Evolutionary conservation across 495 filamentous ascomycete species (phyloP), one percentile per base, ranked within the genome.

Genomic region (Peziza echinospora): DNA sequence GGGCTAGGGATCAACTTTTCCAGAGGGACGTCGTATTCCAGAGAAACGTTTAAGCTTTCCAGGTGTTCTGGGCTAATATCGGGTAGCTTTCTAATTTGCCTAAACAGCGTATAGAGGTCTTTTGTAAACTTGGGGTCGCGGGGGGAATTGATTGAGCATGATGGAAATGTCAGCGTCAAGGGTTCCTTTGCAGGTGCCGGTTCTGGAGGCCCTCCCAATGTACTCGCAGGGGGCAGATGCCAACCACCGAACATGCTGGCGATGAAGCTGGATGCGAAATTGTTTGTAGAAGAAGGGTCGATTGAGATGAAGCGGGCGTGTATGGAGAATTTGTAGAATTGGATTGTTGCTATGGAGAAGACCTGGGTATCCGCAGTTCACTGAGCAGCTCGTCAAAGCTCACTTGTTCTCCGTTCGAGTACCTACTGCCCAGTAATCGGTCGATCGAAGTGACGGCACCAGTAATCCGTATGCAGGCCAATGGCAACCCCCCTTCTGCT

Each of bases 21-120:
- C 26, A 59, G 22, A 13, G 56, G 56, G n/a, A 59, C 47, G 49
- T 49, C 41, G 45, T 59, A 53, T 45, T 60, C 53, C 16, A 59
- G 52, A 8, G 49, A 57, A 46, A 59, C 45, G 17, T 57, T 57
- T 25, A 60, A 49, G 13, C 47, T 21, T 22, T 53, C 51, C 22
- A 60, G 50, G 42, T 60, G 57, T n/a, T 51, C 44, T 26, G 50
- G 41, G 7, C 50, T 59, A 22, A 55, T 53, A 42, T 60, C 57
- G 25, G 56, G 53, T 22, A 51, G 53, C 34, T 58, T 60, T 43
- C 49, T 52, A 21, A 59, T 56, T 17, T 11, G 19, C 19, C 3
- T 37, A 17, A 37, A 37, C 30, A 37, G 6, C 19, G 13, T 11
- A 17, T 37, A 17, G 13, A 37, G 13, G 30, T 17, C 30, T 5